These are phyloP conservation scores for Geotrichum australiense DNA, from an alignment of 1,139 yeast genomes.

Conservation along the genomic window DNA sequence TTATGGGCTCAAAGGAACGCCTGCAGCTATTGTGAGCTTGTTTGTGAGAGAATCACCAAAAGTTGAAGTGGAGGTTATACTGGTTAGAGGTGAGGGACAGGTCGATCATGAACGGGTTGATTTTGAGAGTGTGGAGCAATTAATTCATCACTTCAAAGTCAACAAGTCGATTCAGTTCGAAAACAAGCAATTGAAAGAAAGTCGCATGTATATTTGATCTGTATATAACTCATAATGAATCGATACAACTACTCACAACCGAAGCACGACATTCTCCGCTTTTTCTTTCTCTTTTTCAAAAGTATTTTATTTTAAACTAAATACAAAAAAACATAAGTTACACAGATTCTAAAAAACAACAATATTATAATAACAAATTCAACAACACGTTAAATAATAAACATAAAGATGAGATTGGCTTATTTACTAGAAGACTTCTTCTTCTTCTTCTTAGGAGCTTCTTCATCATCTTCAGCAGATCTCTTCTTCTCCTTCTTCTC, in stretches of 20 bases:
- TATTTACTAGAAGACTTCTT: too few relatives aligned
- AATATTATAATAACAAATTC: slow-evolving; percentile 6
- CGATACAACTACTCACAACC: too few relatives aligned
- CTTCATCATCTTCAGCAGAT: slow-evolving; percentile 24
- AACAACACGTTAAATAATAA: slow-evolving; percentile 13
- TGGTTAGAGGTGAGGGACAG: slow-evolving; percentile 30
- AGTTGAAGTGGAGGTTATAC: slow-evolving; percentile 23
- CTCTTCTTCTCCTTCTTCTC: slow-evolving; percentile 45
- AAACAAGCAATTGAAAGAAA: background rate
- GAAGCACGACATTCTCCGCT: too few relatives aligned
- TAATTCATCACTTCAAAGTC: background rate
- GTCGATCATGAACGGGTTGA: slow-evolving; percentile 27
- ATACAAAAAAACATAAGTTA: background rate
- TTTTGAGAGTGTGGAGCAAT: slow-evolving; percentile 18
- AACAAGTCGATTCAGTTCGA: background rate
- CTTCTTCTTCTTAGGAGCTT: slow-evolving; percentile 32
- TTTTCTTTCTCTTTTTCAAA: background rate
- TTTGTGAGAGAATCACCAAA: slow-evolving; percentile 16
- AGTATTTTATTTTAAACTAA: background rate
- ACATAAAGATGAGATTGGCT: slow-evolving; percentile 14
- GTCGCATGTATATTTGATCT: slow-evolving; percentile 23
- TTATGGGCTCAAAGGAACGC: slow-evolving; percentile 25
- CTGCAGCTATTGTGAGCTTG: slow-evolving; percentile 25
- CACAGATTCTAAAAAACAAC: slow-evolving; percentile 1
- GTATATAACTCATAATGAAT: too few relatives aligned